These are phyloP conservation scores for Elsinoe fawcettii DNA, from an alignment of 2,329 filamentous ascomycete genomes.

Conservation along the genomic window DNA sequence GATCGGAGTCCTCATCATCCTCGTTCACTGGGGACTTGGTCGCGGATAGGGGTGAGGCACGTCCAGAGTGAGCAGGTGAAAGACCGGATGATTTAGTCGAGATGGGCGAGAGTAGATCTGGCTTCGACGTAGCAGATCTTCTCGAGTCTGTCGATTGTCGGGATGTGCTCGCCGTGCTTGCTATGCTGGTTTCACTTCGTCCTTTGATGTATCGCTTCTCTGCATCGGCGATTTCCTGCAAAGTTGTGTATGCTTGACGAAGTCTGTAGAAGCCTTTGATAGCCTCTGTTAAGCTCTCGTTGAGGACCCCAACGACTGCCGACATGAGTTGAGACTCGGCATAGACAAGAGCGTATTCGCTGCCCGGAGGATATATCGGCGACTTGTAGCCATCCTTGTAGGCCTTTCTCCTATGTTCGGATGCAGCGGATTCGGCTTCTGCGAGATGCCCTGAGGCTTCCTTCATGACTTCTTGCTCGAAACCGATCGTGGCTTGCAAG, in stretches of 20 bases:
- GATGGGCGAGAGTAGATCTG: neutral
- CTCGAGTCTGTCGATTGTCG: constrained; percentile 6
- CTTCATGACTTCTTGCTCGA: constrained; percentile 85
- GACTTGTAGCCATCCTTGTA: constrained; percentile 56
- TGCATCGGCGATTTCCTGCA: constrained; percentile 69
- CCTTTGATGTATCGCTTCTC: constrained; percentile 54
- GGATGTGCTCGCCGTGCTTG: constrained; percentile 3
- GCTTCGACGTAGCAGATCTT: neutral
- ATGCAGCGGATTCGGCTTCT: constrained; percentile 68
- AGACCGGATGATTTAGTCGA: neutral
- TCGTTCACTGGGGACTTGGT: constrained; percentile 19
- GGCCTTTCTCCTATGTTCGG: constrained; percentile 67
- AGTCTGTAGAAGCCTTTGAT: constrained; percentile 90
- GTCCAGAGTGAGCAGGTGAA: constrained; percentile 1
- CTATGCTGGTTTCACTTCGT: constrained; percentile 24
- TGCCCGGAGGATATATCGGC: constrained; percentile 69
- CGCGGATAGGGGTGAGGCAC: neutral
- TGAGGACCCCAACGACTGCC: constrained; percentile 79
- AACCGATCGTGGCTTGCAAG: constrained; percentile 76
- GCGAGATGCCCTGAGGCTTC: constrained; percentile 67
- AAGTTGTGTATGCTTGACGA: constrained; percentile 74
- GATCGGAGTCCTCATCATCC: constrained; percentile 34
- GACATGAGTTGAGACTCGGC: constrained; percentile 84
- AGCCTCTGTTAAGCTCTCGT: constrained; percentile 85
- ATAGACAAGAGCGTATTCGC: constrained; percentile 77